Percentiles rank a stretch among this genome's conserved stretches.
phyloP scores from a whole-genome alignment of 148 eudicot genomes.

The Rhododendron molle region DNA sequence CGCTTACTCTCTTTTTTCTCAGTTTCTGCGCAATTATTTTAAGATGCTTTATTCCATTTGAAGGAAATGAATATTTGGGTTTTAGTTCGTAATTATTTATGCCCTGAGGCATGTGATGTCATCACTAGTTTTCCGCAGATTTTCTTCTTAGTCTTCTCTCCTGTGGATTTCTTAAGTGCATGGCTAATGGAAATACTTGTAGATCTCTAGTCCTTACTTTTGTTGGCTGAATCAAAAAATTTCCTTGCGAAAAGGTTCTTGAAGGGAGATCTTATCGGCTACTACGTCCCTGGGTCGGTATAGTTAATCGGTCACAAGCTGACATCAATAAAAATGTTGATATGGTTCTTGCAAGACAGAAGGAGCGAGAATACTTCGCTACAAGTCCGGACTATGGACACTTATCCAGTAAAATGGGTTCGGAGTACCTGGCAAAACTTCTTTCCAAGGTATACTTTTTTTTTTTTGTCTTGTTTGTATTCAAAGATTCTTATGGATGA shows the following conservation, averaged over 20 bases:
- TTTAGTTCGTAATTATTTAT: not conserved
- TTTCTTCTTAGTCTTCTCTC: not conserved
- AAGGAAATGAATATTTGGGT: not conserved
- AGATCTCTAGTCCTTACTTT: not conserved
- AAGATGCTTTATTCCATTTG: not conserved
- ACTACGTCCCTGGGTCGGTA: slow-evolving; percentile 63
- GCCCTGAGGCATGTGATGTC: not conserved
- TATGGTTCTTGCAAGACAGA: slow-evolving; percentile 58
- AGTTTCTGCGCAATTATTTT: not conserved
- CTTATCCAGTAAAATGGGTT: slow-evolving; percentile 63
- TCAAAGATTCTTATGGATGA: not conserved
- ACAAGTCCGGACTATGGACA: slow-evolving; percentile 64
- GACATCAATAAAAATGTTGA: slow-evolving; percentile 63
- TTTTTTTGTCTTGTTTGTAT: not conserved
- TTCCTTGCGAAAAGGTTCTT: slow-evolving; percentile 40
- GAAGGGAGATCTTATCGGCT: slow-evolving; percentile 63
- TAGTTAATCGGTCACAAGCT: slow-evolving; percentile 71
- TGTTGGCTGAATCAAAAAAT: not conserved
- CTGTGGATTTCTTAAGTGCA: not conserved
- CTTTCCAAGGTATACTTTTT: slow-evolving; percentile 43
- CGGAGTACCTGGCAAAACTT: slow-evolving; percentile 65
- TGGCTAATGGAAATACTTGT: not conserved
- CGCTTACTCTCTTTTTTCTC: slow-evolving; percentile 12
- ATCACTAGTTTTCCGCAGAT: not conserved
- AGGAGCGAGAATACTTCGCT: slow-evolving; percentile 58